Percentiles rank a stretch among this genome's conserved stretches.
Conservation (phyloP, 148 eudicot species). For the Pharnaceum exiguum region DNA sequence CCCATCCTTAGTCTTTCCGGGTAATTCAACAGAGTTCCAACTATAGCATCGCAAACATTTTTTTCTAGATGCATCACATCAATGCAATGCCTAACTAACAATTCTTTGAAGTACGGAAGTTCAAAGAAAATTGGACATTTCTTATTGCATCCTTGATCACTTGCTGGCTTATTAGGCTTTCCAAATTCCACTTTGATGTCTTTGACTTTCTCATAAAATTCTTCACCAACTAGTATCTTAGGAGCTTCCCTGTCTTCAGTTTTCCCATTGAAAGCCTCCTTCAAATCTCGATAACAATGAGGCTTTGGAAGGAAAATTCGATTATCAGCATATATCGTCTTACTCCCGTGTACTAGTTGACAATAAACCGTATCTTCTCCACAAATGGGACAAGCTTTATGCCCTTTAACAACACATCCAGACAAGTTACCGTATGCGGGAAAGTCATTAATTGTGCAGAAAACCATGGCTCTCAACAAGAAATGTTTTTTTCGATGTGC, state of each 20-base stretch:
- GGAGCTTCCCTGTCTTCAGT: too few relatives aligned
- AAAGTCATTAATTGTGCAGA: background rate
- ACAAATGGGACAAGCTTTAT: background rate
- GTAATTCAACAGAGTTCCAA: too few relatives aligned
- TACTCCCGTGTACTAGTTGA: background rate
- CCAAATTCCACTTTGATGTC: too few relatives aligned
- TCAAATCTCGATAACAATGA: background rate
- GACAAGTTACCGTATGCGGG: background rate
- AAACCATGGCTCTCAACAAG: background rate
- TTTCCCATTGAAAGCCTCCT: background rate
- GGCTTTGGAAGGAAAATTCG: background rate
- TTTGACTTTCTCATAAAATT: too few relatives aligned
- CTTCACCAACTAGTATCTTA: too few relatives aligned
- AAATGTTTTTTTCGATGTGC: background rate
- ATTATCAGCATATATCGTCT: background rate
- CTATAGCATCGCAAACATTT: constrained; percentile 2
- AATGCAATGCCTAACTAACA: constrained; percentile 8
- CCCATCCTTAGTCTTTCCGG: too few relatives aligned
- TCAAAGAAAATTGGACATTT: too few relatives aligned
- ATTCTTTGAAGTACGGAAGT: constrained; percentile 5
- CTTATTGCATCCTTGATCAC: too few relatives aligned
- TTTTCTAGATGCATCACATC: constrained; percentile 13
- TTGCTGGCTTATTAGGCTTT: too few relatives aligned
- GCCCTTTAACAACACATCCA: background rate
- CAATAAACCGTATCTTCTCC: background rate